Base-by-base conservation (phyloP, 768 basidiomycete genomes). In the Chlorophyllum brunneum region DNA sequence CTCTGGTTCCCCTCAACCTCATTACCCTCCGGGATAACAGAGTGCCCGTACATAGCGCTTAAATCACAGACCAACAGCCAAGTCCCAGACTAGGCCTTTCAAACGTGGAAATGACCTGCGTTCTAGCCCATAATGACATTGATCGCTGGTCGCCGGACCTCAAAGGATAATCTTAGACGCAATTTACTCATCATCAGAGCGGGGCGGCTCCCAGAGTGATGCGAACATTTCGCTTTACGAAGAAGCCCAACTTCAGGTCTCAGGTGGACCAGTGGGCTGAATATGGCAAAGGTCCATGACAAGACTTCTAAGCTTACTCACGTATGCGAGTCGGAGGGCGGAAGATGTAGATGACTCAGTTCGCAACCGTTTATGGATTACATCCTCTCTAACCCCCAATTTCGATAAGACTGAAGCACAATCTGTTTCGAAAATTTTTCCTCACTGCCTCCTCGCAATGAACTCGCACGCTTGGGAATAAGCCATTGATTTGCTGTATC, bases 381-480 rank as follows among this genome's bases (percentile, higher is more conserved):
- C 13, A 34, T 39, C 31, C 18, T 36, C 51, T 29, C n/a, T n/a
- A n/a, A n/a, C n/a, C n/a, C n/a, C n/a, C n/a, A n/a, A n/a, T n/a
- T n/a, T n/a, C n/a, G n/a, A n/a, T n/a, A n/a, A n/a, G n/a, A n/a
- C n/a, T n/a, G n/a, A n/a, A 3, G 31, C 18, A 15, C 20, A 46
- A 29, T 53, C 51, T 46, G 51, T 53, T 53, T 53, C 34, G 44
- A 24, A 46, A 38, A 16, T 39, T 53, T 44, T 16, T n/a, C 20
- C 22, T 24, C 47, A 48, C 47, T 36, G 47, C 47, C 37, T 37
- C 24, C 23, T 23, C 45, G 29, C 18, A 31, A 18, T 20, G 7
- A 23, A 6, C 39, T 11, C 22, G 18, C 23, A 11, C 22, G 2
- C 22, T 24, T 41, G 6, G 18, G 18, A 4, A 5, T 24, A n/a